These are phyloP conservation scores for Withania somnifera DNA, from an alignment of 305 asterid genomes.

Conservation along the genomic window DNA sequence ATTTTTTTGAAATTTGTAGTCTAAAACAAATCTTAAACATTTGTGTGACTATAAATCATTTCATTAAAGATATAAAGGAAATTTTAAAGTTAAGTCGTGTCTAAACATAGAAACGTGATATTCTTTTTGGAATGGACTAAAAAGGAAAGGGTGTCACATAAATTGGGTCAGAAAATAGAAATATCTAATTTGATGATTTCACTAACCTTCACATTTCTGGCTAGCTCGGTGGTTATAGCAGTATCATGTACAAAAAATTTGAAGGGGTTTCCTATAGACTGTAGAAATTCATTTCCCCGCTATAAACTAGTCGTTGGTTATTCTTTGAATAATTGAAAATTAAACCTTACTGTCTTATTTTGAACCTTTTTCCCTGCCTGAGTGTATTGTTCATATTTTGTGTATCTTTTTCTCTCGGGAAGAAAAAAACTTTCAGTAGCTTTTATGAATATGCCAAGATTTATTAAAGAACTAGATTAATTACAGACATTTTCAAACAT, in stretches of 20 bases:
- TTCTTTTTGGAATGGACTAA: too few relatives aligned
- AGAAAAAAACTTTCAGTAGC: not conserved
- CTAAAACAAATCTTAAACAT: too few relatives aligned
- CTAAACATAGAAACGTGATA: too few relatives aligned
- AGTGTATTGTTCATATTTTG: not conserved
- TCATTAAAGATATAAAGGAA: too few relatives aligned
- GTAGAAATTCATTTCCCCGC: not conserved
- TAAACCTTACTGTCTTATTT: not conserved
- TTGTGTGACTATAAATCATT: too few relatives aligned
- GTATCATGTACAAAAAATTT: not conserved
- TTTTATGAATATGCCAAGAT: not conserved
- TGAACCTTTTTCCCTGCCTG: not conserved
- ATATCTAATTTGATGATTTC: not conserved
- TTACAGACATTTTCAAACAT: not conserved
- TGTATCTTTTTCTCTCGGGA: not conserved
- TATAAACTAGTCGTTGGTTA: not conserved
- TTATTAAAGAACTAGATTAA: not conserved
- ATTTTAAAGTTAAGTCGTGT: too few relatives aligned
- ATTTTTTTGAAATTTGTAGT: too few relatives aligned
- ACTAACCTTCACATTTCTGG: not conserved
- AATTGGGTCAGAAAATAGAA: too few relatives aligned
- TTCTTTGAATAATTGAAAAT: not conserved
- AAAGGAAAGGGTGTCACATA: too few relatives aligned
- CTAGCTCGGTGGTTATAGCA: not conserved
- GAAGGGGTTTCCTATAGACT: not conserved